phyloP scores from a whole-genome alignment of 1,284 basidiomycete species.

The Schizophyllum commune region DNA sequence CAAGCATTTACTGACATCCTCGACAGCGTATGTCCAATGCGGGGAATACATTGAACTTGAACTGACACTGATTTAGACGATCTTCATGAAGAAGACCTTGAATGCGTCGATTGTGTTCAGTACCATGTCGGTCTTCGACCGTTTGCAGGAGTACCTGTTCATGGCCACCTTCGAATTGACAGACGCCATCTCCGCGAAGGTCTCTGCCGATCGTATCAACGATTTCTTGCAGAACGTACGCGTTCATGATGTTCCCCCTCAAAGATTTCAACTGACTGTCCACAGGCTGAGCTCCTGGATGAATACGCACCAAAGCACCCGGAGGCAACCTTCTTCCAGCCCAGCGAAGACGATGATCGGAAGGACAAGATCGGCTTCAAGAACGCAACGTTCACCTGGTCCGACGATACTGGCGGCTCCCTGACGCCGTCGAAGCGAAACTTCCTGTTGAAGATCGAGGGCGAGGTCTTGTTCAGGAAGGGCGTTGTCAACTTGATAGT shows the following conservation, averaged over 20 bases:
- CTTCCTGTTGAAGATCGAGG: constrained; percentile 10
- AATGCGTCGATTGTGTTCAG: constrained; percentile 15
- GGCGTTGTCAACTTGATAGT: constrained; percentile 9
- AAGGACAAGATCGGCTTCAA: constrained; percentile 10
- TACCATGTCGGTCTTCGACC: constrained; percentile 18
- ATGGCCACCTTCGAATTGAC: constrained; percentile 10
- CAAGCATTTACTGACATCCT: neutral
- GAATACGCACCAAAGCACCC: constrained; percentile 12
- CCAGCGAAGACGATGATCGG: neutral
- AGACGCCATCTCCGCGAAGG: constrained; percentile 7
- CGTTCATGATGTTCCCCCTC: neutral
- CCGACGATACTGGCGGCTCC: constrained; percentile 6
- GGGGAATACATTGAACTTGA: neutral
- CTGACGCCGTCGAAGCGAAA: constrained; percentile 5
- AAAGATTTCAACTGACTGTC: neutral
- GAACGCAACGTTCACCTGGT: constrained; percentile 11
- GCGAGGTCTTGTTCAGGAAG: constrained; percentile 5
- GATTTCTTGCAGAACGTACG: constrained; percentile 28
- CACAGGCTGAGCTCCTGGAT: constrained; percentile 34
- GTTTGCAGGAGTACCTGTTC: constrained; percentile 8
- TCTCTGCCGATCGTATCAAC: constrained; percentile 23
- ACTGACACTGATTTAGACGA: constrained; percentile 17
- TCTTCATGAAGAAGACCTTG: constrained; percentile 27
- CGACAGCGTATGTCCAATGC: neutral
- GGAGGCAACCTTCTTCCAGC: neutral